These are phyloP conservation scores for Corinectria fuckeliana DNA, from an alignment of 2,329 filamentous ascomycete genomes.

Conservation along the genomic window DNA sequence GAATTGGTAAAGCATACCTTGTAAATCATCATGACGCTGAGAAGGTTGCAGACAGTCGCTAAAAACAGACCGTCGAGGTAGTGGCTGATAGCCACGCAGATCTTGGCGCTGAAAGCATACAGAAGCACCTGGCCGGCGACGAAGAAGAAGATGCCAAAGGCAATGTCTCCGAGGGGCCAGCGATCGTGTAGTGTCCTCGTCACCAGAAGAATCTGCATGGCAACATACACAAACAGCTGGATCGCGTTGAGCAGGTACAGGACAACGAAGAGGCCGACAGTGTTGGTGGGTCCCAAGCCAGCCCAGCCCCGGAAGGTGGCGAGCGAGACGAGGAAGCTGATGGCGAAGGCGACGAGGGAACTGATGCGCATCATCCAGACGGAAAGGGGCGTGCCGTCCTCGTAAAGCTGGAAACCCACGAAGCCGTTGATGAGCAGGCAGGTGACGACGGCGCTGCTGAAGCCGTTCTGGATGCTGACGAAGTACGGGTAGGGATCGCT, in stretches of 20 bases:
- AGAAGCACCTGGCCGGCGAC: constrained; percentile 90
- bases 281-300: constrained; percentile 83
- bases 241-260: constrained; percentile 91
- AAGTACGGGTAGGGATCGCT: constrained; percentile 88
- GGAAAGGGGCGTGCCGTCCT: constrained; percentile 91
- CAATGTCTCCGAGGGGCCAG: constrained; percentile 93
- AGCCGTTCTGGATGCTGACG: constrained; percentile 82
- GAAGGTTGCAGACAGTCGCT: constrained; percentile 88
- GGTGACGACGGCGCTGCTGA: constrained; percentile 84
- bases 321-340: constrained; percentile 86
- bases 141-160: constrained; percentile 90
- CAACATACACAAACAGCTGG: constrained; percentile 82
- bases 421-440: constrained; percentile 96
- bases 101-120: constrained; percentile 84
- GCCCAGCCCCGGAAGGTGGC: constrained; percentile 94
- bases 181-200: constrained; percentile 89
- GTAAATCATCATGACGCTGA: constrained; percentile 99
- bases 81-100: constrained; percentile 85
- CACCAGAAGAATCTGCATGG: constrained; percentile 88
- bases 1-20: constrained; percentile 64
- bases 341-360: constrained; percentile 81
- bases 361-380: constrained; percentile 88
- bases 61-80: constrained; percentile 96
- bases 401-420: constrained; percentile 97
- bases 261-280: constrained; percentile 87